Evolutionary conservation across 2,329 filamentous ascomycete genomes (phyloP), one percentile per base, ranked within the genome.

Genomic region (Aaosphaeria pasadenensis): DNA sequence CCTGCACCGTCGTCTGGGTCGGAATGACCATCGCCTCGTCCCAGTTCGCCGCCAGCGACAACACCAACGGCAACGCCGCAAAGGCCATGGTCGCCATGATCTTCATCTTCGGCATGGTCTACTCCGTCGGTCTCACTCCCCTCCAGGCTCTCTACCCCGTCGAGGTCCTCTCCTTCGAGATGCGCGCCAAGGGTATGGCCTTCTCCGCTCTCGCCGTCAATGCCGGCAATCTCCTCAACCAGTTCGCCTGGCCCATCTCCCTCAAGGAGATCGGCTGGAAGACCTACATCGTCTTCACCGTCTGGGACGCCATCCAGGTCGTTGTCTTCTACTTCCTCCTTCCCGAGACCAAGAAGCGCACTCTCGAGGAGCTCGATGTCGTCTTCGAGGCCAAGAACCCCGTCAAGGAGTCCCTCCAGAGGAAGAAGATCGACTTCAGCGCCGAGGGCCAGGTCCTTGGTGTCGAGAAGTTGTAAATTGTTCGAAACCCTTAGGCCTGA

Each of bases 121-220:
- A 62, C 49, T 49, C 61, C 6, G 60, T 61, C 38, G 67, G 66
- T 44, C 63, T 64, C 50, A 71, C 68, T 3, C 66, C 67, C 9
- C 57, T 69, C 5, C 64, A 64, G 45, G 64, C 61, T 1, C 52
- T 69, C 1, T 70, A 67, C 46, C 56, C 63, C 11, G 62, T 64
- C 7, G 67, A 70, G 40, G 60, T 63, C n/a, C 60, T 70, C 38
- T 62, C 63, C 35, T 67, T 66, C 48, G 58, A 62, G 36, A 69
- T 66, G 24, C 59, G 66, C 31, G 67, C 65, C 28, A 69, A 71
- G 49, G 61, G 61, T 11, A 63, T 63, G 58, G 61, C 58, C 45
- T 62, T 43, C 41, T 43, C 7, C 29, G 31, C 6, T 4, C 6
- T 43, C 9, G 24, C 30, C 4, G 9, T 32, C 41, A 61, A 48